These are phyloP conservation scores for Lasiodiplodia sp. DNA, from an alignment of 2,329 filamentous ascomycete species.

Conservation along the genomic window DNA sequence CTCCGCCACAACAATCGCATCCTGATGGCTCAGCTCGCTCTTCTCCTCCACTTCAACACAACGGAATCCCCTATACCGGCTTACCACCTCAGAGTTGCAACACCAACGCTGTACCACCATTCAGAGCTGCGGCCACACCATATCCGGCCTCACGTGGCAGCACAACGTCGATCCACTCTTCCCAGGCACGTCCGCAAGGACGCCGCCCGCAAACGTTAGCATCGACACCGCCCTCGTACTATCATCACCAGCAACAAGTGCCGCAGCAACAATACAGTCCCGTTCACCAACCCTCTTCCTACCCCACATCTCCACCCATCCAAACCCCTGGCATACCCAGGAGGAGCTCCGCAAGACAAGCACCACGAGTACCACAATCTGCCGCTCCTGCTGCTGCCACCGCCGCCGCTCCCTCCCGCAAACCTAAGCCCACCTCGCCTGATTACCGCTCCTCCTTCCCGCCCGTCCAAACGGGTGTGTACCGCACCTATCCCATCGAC, in stretches of 20 bases:
- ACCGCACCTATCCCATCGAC: constrained; percentile 6
- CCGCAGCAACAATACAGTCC: not conserved
- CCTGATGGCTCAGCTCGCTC: not conserved
- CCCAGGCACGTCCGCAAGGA: not conserved
- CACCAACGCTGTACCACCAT: not conserved
- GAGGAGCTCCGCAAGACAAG: not conserved
- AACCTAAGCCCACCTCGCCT: not conserved
- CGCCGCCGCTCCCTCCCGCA: not conserved
- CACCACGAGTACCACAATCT: not conserved
- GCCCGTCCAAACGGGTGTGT: constrained; percentile 5
- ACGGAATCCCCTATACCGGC: constrained; percentile 5
- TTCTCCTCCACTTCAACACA: constrained; percentile 9
- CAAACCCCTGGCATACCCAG: too few relatives aligned
- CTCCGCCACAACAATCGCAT: too few relatives aligned
- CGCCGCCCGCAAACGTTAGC: not conserved
- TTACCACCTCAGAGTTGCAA: not conserved
- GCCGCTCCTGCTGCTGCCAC: not conserved
- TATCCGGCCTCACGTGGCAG: not conserved
- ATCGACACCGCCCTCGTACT: not conserved
- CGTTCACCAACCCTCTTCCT: not conserved
- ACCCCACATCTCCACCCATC: not conserved
- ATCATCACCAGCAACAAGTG: not conserved
- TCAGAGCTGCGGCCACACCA: not conserved
- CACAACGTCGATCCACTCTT: not conserved
- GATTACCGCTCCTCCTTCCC: not conserved